Evolutionary conservation across 352 stramenopile genomes (phyloP), one percentile per base, ranked within the genome.

Genomic region (Globisporangium okanoganense): DNA sequence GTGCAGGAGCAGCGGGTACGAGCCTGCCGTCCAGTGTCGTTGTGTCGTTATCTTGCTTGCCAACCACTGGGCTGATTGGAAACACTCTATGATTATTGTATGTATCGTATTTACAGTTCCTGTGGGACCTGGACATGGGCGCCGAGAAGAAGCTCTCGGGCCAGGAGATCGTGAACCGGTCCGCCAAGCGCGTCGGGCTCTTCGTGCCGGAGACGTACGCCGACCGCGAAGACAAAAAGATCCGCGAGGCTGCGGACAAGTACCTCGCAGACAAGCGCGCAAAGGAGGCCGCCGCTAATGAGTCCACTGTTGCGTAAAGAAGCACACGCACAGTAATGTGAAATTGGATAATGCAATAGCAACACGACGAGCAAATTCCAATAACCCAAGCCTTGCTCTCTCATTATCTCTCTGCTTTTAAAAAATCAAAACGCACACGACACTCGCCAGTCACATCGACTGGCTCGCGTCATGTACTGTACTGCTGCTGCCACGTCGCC

Each of bases 41-140:
- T 16, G 43, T 44, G 8, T 29, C 29, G 9, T 64, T n/a, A 47
- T 43, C 36, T 8, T 43, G 33, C 45, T 29, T 52, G 2, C 14
- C 14, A 43, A n/a, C n/a, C 13, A 43, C 13, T 14, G 18, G 18
- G 36, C 36, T 43, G 8, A 43, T 20, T n/a, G n/a, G n/a, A n/a
- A 44, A 22, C n/a, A 69, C 5, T 61, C 0, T 62, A 43, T 59
- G 10, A 3, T 51, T 35, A 22, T 52, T 38, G 6, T 35, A 22
- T 20, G 2, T 14, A 38, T 5, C 14, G n/a, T 38, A 35, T 31
- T 12, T 16, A 13, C 50, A 94, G 82, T 75, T 65, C 58, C 61
- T 94, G 52, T 93, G 82, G 85, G 72, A 80, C 2, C 64, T 94
- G 56, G 85, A 94, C 38, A 78, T 78, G 25, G 85, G 85, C 43